phyloP scores from a whole-genome alignment of 805 yeast genomes.

The Pichia exigua region DNA sequence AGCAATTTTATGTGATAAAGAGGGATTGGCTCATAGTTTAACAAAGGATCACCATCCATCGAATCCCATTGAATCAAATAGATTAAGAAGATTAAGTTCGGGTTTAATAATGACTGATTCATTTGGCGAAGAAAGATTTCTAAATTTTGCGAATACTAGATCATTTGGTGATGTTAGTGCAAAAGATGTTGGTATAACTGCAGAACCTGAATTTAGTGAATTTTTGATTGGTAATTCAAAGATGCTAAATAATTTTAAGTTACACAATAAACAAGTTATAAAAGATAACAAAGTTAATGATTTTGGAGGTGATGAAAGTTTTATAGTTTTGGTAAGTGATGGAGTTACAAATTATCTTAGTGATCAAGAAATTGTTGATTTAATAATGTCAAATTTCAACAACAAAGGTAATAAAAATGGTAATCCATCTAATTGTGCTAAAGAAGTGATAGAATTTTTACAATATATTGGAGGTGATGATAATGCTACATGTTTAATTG shows the following conservation, averaged over 20 bases:
- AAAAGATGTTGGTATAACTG: constrained; percentile 76
- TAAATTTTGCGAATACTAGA: constrained; percentile 81
- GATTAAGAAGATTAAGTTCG: constrained; percentile 59
- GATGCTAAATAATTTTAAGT: constrained; percentile 29
- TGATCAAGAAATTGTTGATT: constrained; percentile 89
- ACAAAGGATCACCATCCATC: constrained; percentile 84
- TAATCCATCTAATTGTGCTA: constrained; percentile 79
- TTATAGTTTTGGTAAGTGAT: constrained; percentile 74
- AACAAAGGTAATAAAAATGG: constrained; percentile 62
- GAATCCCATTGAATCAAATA: constrained; percentile 64
- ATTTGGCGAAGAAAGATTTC: constrained; percentile 83
- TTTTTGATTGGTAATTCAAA: constrained; percentile 56
- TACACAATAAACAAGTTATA: constrained; percentile 14
- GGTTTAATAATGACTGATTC: constrained; percentile 74
- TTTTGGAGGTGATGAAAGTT: constrained; percentile 82
- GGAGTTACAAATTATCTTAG: constrained; percentile 76
- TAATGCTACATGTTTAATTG: constrained; percentile 86
- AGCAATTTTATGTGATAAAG: constrained; percentile 73
- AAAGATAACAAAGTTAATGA: constrained; percentile 20
- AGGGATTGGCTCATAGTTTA: constrained; percentile 72
- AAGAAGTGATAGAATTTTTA: constrained; percentile 75
- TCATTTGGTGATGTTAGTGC: constrained; percentile 84
- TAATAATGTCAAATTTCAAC: constrained; percentile 61
- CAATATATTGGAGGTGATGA: constrained; percentile 89
- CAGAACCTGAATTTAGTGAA: constrained; percentile 84